Evolutionary conservation across 371 early-diverging fungal genomes (phyloP).

Genomic region (Blastocladiella emersonii): DNA sequence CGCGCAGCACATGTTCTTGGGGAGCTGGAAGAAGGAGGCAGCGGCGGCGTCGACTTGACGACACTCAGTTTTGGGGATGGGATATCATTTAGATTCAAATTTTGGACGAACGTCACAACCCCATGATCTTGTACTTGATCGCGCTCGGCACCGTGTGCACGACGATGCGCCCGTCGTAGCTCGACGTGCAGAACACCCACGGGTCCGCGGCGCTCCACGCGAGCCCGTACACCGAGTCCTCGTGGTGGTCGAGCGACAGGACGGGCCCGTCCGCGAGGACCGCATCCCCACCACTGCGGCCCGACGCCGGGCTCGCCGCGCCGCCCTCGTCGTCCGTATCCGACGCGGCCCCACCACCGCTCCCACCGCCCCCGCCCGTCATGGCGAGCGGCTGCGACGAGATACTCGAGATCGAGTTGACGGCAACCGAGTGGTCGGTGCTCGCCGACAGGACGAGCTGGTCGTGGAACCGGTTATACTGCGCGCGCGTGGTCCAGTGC

Average conservation of each 20-base stretch:
- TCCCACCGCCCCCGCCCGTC: constrained; percentile 7
- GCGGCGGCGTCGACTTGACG: too few relatives aligned
- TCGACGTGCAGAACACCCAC: constrained; percentile 87
- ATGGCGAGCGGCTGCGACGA: constrained; percentile 53
- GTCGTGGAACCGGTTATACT: constrained; percentile 73
- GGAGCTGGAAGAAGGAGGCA: too few relatives aligned
- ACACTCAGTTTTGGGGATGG: too few relatives aligned
- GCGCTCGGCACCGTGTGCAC: constrained; percentile 72
- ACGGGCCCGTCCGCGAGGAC: constrained; percentile 66
- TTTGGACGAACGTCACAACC: not conserved
- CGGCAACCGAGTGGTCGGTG: constrained; percentile 69
- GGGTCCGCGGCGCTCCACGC: constrained; percentile 82
- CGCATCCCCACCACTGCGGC: too few relatives aligned
- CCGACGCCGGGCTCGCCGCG: not conserved
- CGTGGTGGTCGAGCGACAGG: constrained; percentile 73
- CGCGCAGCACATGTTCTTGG: too few relatives aligned
- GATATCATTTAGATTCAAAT: too few relatives aligned
- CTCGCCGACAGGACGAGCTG: constrained; percentile 71
- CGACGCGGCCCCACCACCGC: not conserved
- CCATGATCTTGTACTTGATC: constrained; percentile 78
- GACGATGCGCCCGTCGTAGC: constrained; percentile 80
- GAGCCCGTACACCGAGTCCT: constrained; percentile 77
- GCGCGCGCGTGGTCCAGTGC: not conserved
- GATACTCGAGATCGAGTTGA: constrained; percentile 64
- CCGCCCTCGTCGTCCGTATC: not conserved